Evolutionary conservation across 2,329 filamentous ascomycete species (phyloP), one percentile per base, ranked within the genome.

Genomic region (Exophiala spinifera): DNA sequence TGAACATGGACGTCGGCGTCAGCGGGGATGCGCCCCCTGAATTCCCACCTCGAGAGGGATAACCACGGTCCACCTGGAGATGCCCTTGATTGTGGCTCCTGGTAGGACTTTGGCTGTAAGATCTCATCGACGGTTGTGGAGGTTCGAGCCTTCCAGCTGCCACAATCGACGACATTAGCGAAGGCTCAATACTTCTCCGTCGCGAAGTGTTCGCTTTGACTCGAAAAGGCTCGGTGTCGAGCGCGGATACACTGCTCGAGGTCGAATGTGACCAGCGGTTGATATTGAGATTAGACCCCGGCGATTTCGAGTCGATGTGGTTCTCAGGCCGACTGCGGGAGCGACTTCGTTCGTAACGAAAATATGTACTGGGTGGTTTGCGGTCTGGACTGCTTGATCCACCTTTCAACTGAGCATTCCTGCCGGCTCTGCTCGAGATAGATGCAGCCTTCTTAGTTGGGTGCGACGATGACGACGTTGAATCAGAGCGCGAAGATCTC

Each of bases 181-280:
- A 54, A 8, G 57, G 54, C 19, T 48, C 57, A 15, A 53, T 33
- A 39, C 57, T 60, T 52, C 55, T 55, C n/a, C 57, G 57, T 46
- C 57, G 47, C 15, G 55, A 57, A 17, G 49, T 49, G 49, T 60
- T 60, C 13, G 55, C 57, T 19, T 55, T 55, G 15, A 25, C 44
- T 11, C 61, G 60, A 11, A 56, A 48, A 42, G 59, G 46, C 31
- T 62, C 57, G 53, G 61, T 55, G 25, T 63, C 54, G 19, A 64
- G 54, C 4, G 64, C 67, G 45, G 64, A 61, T 44, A 70, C 72
- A 66, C 76, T 80, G 44, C 77, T 79, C 25, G 73, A 67, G 20
- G 79, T 82, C 15, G 78, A 81, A 60, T 82, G 79, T 33, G 80
- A 82, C 79, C 79, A 82, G 59, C 80, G 77, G 64, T 82, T 79